phyloP scores from a whole-genome alignment of 106 monocot genomes.

The Dendrobium chrysotoxum region DNA sequence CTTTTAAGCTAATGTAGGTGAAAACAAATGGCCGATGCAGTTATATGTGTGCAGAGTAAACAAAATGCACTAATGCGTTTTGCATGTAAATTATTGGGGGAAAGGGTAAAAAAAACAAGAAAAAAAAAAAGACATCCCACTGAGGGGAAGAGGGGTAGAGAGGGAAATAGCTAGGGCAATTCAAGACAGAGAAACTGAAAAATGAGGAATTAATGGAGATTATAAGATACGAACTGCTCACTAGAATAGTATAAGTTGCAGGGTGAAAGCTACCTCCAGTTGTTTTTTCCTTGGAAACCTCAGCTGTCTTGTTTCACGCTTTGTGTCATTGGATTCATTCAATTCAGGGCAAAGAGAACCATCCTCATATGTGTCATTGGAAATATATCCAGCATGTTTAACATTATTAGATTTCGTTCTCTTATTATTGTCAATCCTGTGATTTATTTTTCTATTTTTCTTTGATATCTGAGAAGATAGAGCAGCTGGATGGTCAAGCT shows the following conservation, averaged over 20 bases:
- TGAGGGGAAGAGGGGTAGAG: neutral
- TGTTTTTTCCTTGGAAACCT: conserved; percentile 21
- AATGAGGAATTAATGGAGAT: neutral
- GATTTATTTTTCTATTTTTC: conserved; percentile 32
- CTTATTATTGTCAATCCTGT: conserved; percentile 24
- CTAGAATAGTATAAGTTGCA: neutral
- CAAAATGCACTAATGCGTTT: neutral
- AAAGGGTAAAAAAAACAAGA: neutral
- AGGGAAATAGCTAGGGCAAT: neutral
- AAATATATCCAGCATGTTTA: conserved; percentile 21
- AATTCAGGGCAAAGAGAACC: conserved; percentile 24
- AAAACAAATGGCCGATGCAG: too few species aligned
- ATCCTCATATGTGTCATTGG: conserved; percentile 24
- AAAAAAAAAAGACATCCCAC: neutral
- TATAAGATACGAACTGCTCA: neutral
- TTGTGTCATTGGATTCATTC: conserved; percentile 19
- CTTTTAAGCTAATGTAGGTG: neutral
- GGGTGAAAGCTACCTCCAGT: conserved; percentile 37
- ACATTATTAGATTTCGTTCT: conserved; percentile 32
- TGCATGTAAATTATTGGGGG: neutral
- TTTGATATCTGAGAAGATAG: conserved; percentile 32
- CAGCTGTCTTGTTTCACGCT: conserved; percentile 31
- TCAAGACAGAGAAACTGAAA: neutral
- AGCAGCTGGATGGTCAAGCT: conserved; percentile 13
- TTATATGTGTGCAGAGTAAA: neutral